phyloP scores from a whole-genome alignment of 495 filamentous ascomycete genomes.

The Penicillium bialowiezense region DNA sequence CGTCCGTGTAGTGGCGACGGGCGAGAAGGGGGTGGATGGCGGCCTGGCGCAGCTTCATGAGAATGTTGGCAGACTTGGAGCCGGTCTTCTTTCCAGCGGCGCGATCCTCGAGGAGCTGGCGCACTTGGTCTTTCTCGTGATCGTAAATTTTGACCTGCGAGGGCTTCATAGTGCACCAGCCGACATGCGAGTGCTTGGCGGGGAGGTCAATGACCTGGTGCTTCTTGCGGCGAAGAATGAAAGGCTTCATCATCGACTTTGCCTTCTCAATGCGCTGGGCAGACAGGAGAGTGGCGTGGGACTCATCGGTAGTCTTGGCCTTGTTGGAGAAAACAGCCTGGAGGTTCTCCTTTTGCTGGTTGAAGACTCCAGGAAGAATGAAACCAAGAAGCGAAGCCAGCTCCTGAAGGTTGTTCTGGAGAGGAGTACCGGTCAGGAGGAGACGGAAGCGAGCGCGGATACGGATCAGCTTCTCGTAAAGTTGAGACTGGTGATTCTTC shows the following conservation, averaged over 20 bases:
- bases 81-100: slow-evolving; percentile 54
- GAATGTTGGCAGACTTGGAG: slow-evolving; percentile 64
- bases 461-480: slow-evolving; percentile 76
- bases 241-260: slow-evolving; percentile 89
- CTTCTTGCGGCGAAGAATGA: slow-evolving; percentile 91
- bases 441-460: slow-evolving; percentile 77
- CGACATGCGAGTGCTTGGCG: slow-evolving; percentile 71
- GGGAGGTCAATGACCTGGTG: slow-evolving; percentile 90
- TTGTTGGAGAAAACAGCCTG: slow-evolving; percentile 86
- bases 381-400: slow-evolving; percentile 85
- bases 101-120: slow-evolving; percentile 53
- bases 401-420: slow-evolving; percentile 96
- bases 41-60: slow-evolving; percentile 90
- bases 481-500: slow-evolving; percentile 77
- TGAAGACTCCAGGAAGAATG: slow-evolving; percentile 82
- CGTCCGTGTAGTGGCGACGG: slow-evolving; percentile 72
- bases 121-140: slow-evolving; percentile 52
- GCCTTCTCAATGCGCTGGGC: slow-evolving; percentile 81
- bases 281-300: slow-evolving; percentile 72
- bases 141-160: slow-evolving; percentile 71
- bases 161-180: slow-evolving; percentile 73
- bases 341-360: slow-evolving; percentile 67
- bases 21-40: slow-evolving; percentile 91
- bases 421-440: slow-evolving; percentile 86
- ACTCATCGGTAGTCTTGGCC: slow-evolving; percentile 73